A percentile compares a stretch with the other conserved stretches of the same genome.
phyloP scores from a whole-genome alignment of 2,329 filamentous ascomycete genomes.

The Diaporthe vexans region DNA sequence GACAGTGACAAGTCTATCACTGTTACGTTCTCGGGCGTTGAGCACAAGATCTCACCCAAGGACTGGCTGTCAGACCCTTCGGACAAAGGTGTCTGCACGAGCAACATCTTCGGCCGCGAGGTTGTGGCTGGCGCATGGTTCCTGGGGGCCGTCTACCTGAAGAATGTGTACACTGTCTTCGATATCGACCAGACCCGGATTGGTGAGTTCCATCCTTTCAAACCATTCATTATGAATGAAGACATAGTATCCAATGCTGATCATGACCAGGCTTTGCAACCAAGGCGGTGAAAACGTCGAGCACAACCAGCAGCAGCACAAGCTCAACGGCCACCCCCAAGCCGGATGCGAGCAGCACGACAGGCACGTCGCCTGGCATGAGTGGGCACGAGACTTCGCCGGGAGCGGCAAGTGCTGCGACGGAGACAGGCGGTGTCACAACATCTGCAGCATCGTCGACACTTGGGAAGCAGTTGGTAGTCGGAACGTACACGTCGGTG shows the following conservation, averaged over 20 bases:
- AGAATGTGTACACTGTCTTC: slow-evolving; percentile 91
- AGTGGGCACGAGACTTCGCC: slow-evolving; percentile 15
- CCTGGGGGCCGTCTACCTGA: slow-evolving; percentile 87
- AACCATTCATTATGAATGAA: neutral
- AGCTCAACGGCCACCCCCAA: slow-evolving; percentile 3
- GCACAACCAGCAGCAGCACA: slow-evolving; percentile 16
- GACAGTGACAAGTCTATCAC: slow-evolving; percentile 71
- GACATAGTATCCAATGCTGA: slow-evolving; percentile 8
- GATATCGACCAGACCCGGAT: slow-evolving; percentile 78
- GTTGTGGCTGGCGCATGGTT: slow-evolving; percentile 80
- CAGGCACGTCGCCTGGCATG: neutral
- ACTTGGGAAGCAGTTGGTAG: slow-evolving; percentile 45
- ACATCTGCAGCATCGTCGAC: slow-evolving; percentile 46
- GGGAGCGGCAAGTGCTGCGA: slow-evolving; percentile 44
- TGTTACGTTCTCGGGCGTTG: slow-evolving; percentile 76
- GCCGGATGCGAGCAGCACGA: slow-evolving; percentile 28
- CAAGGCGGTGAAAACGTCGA: slow-evolving; percentile 47
- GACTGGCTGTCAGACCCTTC: slow-evolving; percentile 76
- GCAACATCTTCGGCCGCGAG: slow-evolving; percentile 81
- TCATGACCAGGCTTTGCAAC: slow-evolving; percentile 53
- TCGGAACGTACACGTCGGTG: slow-evolving; percentile 43
- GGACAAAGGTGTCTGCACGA: slow-evolving; percentile 68
- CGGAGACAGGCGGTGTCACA: slow-evolving; percentile 44
- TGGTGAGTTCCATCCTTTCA: slow-evolving; percentile 60
- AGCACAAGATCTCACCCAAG: slow-evolving; percentile 75